These are phyloP conservation scores for Hypoxylon fuscum DNA, from an alignment of 495 filamentous ascomycete genomes.

Conservation along the genomic window DNA sequence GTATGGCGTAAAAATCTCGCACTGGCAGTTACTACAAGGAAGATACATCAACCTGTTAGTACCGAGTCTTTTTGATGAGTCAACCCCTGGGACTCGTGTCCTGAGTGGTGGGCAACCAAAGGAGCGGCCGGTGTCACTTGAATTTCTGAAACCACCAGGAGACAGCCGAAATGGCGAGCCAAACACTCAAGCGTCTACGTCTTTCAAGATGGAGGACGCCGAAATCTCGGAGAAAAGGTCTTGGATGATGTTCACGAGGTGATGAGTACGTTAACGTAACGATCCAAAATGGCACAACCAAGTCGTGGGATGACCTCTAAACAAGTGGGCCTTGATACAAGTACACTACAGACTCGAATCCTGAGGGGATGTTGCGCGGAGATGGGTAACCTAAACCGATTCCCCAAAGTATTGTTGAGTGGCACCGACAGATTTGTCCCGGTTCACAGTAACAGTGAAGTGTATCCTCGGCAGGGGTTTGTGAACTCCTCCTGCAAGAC, in stretches of 20 bases:
- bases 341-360: constrained; percentile 16
- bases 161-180: constrained; percentile 29
- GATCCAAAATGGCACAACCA: constrained; percentile 29
- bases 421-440: constrained; percentile 32
- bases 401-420: constrained; percentile 35
- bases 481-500: constrained; percentile 30
- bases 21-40: constrained; percentile 33
- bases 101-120: constrained; percentile 34
- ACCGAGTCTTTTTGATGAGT: constrained; percentile 35
- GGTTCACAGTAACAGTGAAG: constrained; percentile 32
- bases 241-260: constrained; percentile 32
- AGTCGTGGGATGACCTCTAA: constrained; percentile 32
- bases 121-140: constrained; percentile 39
- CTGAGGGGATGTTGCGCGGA: constrained; percentile 32
- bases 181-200: constrained; percentile 23
- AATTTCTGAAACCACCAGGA: constrained; percentile 37
- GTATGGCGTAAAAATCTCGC: constrained; percentile 35
- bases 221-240: constrained; percentile 29
- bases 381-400: constrained; percentile 30
- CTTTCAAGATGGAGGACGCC: constrained; percentile 40
- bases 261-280: constrained; percentile 25
- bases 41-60: constrained; percentile 36
- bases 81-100: constrained; percentile 38
- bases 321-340: constrained; percentile 34
- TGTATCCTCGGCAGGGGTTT: constrained; percentile 31